These are phyloP conservation scores for Globisporangium nodosum DNA, from an alignment of 352 stramenopile species.

Conservation along the genomic window DNA sequence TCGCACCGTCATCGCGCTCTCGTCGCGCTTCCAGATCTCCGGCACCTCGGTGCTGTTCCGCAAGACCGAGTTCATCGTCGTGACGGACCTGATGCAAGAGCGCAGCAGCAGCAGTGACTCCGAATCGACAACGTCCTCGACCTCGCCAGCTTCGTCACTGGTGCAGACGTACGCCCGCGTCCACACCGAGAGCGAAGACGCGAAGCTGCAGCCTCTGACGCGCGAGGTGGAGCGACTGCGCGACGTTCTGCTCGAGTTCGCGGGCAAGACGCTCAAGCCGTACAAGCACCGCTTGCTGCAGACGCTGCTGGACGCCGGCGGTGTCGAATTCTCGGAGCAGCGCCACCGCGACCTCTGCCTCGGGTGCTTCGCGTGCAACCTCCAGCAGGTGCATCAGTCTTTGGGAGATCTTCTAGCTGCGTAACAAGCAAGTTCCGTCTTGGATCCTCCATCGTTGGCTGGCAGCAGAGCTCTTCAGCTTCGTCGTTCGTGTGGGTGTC, in stretches of 20 bases:
- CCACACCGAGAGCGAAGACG: background rate
- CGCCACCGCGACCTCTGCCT: background rate
- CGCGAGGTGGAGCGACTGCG: background rate
- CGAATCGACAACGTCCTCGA: no score
- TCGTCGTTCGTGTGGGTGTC: no score
- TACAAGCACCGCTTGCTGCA: background rate
- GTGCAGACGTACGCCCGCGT: background rate
- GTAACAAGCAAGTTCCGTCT: no score
- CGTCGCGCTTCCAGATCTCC: background rate
- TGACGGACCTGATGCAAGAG: background rate
- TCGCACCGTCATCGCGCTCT: background rate
- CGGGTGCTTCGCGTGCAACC: background rate
- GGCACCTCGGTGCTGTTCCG: background rate
- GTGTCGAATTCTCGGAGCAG: background rate
- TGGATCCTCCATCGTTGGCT: no score
- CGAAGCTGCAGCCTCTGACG: background rate
- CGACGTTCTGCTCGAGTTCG: background rate
- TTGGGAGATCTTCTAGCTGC: no score
- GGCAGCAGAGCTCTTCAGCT: no score
- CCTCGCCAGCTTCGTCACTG: background rate
- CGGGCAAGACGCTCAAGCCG: background rate
- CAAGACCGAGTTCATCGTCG: conserved; percentile 1
- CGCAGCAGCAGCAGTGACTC: background rate
- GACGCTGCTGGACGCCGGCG: background rate
- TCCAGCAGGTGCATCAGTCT: background rate